Base-by-base conservation (phyloP, 441 rosid species). In the Bruguiera hainesii region DNA sequence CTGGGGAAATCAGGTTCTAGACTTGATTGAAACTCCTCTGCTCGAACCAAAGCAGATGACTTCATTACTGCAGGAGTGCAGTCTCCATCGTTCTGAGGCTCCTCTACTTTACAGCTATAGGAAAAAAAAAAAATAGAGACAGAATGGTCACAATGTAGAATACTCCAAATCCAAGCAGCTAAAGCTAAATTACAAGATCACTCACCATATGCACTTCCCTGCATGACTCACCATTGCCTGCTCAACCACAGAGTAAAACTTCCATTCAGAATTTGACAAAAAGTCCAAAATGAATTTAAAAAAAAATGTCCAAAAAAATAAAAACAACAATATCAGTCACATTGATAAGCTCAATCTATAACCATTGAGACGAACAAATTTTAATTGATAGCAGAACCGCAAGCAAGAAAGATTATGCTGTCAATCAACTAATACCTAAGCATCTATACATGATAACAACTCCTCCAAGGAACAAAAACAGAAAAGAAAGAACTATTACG, bases 21-120 rank as follows among this genome's bases (percentile, higher is more conserved):
- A 79, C 85, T 86, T 35, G 87, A 85, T 69, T 78, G 89, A 73
- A 89, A 76, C 67, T 84, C 88, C 71, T 83, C 85, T 3, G 89
- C 95, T 57, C 88, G 78, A 66, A 79, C 74, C 82, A 86, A 68
- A 65, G 88, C 84, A 58, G 84, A 74, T 0, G 88, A 81, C 73
- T 83, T 81, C 0, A 37, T 31, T 61, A 82, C 86, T 20, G 51
- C 65, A 19, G 76, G 62, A 73, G 63, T 20, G 49, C 62, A 64
- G 25, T 57, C 50, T 26, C 73, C 83, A 37, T 78, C 75, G 58
- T 39, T n/a, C 25, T 59, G 55, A 53, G 64, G 42, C 73, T 69
- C 72, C 39, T 30, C 71, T 71, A 77, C 79, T 78, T 71, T 77
- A 79, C 71, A 75, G 77, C 88, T 84, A 76, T 83, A 80, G 67